Percentiles rank a stretch among this genome's conserved stretches.
Evolutionary conservation across 1,139 yeast genomes (phyloP).

Genomic region (Lodderomyces theae): DNA sequence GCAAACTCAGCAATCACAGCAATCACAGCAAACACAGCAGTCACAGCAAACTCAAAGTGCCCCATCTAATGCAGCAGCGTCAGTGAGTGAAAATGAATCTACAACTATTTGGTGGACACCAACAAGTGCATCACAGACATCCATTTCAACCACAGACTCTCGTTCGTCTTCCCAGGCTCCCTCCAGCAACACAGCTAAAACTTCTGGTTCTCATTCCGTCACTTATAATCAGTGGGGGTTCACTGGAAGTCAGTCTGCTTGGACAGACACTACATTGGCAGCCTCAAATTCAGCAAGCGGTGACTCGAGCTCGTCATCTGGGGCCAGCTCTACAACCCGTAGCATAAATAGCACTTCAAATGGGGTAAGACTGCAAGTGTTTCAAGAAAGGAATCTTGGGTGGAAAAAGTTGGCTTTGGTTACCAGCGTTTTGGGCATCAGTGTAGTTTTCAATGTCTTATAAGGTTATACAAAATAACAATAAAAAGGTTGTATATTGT

Average conservation of each 20-base stretch:
- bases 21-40: conserved; percentile 12
- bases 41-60: conserved; percentile 1
- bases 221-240: conserved; percentile 43
- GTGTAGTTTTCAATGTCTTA: conserved; percentile 19
- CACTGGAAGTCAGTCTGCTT: conserved; percentile 38
- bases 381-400: conserved; percentile 14
- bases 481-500: not conserved
- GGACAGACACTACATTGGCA: conserved; percentile 20
- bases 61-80: conserved; percentile 1
- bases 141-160: conserved; percentile 4
- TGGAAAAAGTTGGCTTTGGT: conserved; percentile 21
- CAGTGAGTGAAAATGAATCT: conserved; percentile 7
- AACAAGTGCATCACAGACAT: conserved; percentile 12
- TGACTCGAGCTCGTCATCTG: conserved; percentile 1
- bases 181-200: not conserved
- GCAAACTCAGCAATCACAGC: conserved; percentile 10
- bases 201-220: conserved; percentile 12
- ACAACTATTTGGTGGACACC: conserved; percentile 17
- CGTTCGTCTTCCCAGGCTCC: not conserved
- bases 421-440: conserved; percentile 20
- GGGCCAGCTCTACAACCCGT: conserved; percentile 3
- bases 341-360: conserved; percentile 9
- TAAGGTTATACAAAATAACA: too few relatives aligned
- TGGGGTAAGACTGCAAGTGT: conserved; percentile 12
- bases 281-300: conserved; percentile 8